Evolutionary conservation across 2,329 filamentous ascomycete genomes (phyloP), one percentile per base, ranked within the genome.

Genomic region (Xylariomycetidae sp.): DNA sequence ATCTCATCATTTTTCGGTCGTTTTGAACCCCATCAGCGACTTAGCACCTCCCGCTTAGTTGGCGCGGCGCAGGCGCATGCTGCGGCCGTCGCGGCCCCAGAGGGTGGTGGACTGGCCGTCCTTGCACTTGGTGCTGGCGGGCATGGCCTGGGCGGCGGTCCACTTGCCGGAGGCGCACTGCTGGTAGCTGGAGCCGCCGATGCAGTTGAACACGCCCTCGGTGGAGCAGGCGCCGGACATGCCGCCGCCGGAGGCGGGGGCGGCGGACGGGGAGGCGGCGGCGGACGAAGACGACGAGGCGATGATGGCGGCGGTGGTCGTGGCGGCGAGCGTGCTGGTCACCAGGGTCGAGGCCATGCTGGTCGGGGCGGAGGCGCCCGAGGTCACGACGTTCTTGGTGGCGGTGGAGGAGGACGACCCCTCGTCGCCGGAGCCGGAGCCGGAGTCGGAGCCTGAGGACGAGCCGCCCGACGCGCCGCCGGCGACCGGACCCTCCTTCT

Each of bases 151-250:
- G 10, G 57, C 35, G 1, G 28, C 7, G 1, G 52, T 49, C 58
- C 58, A 61, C 4, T 35, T 24, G 0, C 57, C 57, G 3, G 43
- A 48, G 2, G 57, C 57, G 32, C 58, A 61, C 35, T 57, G 57
- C 38, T 61, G 57, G 41, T 52, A 61, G 6, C 42, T 30, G 4
- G 39, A 42, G 17, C 57, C 54, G 10, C 31, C 49, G 27, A 59
- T 42, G 35, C 58, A 61, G 45, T 59, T 59, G 43, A 53, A 59
- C 40, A 47, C 49, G 29, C 57, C 58, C 38, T 60, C 54, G 2
- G 39, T 10, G 3, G 43, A 44, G 39, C 58, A 60, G 4, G 49
- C 10, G 15, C 60, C 59, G 6, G 48, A 47, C 26, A 56, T 44
- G 10, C 45, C 50, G 19, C 15, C 6, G 35, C 15, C 18, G 4